A percentile compares a stretch with the other conserved stretches of the same genome.
phyloP scores from a whole-genome alignment of 495 filamentous ascomycete species.

The Xylaria longipes region DNA sequence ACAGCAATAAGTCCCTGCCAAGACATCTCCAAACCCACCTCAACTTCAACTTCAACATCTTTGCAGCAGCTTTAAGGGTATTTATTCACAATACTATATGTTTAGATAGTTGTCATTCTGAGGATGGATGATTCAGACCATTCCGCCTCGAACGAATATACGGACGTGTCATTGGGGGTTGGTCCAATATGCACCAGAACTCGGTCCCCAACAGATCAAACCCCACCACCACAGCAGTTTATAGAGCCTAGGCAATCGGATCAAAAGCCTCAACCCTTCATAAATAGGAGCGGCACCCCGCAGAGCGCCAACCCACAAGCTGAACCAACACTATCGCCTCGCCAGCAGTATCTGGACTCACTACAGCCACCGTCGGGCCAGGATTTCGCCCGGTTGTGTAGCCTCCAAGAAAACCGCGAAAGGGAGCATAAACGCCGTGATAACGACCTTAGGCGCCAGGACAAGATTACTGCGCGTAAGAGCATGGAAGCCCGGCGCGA shows the following conservation, averaged over 20 bases:
- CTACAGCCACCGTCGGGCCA: slow-evolving; percentile 52
- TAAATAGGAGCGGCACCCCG: background rate
- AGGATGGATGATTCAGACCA: background rate
- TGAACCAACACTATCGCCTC: slow-evolving; percentile 18
- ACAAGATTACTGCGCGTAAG: slow-evolving; percentile 27
- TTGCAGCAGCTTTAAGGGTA: background rate
- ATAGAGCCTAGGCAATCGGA: background rate
- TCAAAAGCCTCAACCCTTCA: background rate
- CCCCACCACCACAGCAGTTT: slow-evolving; percentile 1
- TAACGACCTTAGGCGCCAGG: slow-evolving; percentile 43
- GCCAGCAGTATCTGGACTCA: slow-evolving; percentile 56
- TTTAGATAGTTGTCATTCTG: background rate
- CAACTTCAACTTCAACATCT: slow-evolving; percentile 18
- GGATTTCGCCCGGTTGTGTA: slow-evolving; percentile 50
- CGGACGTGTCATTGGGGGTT: background rate
- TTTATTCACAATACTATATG: background rate
- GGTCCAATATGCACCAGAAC: background rate
- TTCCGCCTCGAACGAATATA: background rate
- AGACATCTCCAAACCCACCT: slow-evolving; percentile 28
- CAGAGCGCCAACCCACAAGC: background rate
- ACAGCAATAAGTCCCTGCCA: slow-evolving; percentile 7
- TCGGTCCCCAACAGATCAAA: background rate
- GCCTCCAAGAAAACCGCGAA: slow-evolving; percentile 54
- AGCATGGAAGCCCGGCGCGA: slow-evolving; percentile 38
- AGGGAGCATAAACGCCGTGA: slow-evolving; percentile 45